A percentile compares a stretch with the other conserved stretches of the same genome.
phyloP scores from a whole-genome alignment of 2,329 filamentous ascomycete genomes.

The Zymoseptoria ardabiliae region DNA sequence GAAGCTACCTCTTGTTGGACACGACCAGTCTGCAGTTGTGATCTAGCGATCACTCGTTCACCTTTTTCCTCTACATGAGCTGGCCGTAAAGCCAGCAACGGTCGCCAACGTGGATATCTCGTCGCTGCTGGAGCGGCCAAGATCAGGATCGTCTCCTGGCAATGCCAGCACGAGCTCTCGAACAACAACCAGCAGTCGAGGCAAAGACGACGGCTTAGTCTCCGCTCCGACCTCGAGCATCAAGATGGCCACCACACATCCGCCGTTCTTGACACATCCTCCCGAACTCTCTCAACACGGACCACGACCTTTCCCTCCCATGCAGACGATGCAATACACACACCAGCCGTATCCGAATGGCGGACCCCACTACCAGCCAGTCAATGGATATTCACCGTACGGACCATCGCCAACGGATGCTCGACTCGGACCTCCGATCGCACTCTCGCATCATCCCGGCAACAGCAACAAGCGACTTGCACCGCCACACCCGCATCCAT shows the following conservation, averaged over 20 bases:
- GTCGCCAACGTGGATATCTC: constrained; percentile 91
- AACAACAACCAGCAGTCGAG: constrained; percentile 22
- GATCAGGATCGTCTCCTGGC: constrained; percentile 58
- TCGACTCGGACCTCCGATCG: constrained; percentile 20
- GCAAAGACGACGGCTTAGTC: constrained; percentile 17
- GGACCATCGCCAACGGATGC: constrained; percentile 24
- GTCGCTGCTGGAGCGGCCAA: constrained; percentile 70
- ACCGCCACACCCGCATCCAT: constrained; percentile 41
- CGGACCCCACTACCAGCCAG: constrained; percentile 20
- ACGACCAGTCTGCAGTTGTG: background rate
- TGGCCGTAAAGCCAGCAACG: constrained; percentile 36
- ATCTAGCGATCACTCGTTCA: constrained; percentile 7
- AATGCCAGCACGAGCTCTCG: constrained; percentile 37
- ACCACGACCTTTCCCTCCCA: constrained; percentile 18
- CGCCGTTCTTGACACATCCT: constrained; percentile 16
- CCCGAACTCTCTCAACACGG: constrained; percentile 13
- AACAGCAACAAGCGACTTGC: constrained; percentile 34
- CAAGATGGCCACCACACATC: constrained; percentile 18
- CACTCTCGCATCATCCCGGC: constrained; percentile 37
- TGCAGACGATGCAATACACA: constrained; percentile 25
- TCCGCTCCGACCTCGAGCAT: constrained; percentile 17
- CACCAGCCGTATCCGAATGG: constrained; percentile 15
- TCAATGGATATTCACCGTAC: constrained; percentile 23
- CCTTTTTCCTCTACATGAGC: constrained; percentile 28
- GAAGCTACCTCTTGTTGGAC: background rate